Percentiles rank a stretch among this genome's conserved stretches.
phyloP scores from a whole-genome alignment of 1,139 yeast genomes.

The Hansenula sp. region DNA sequence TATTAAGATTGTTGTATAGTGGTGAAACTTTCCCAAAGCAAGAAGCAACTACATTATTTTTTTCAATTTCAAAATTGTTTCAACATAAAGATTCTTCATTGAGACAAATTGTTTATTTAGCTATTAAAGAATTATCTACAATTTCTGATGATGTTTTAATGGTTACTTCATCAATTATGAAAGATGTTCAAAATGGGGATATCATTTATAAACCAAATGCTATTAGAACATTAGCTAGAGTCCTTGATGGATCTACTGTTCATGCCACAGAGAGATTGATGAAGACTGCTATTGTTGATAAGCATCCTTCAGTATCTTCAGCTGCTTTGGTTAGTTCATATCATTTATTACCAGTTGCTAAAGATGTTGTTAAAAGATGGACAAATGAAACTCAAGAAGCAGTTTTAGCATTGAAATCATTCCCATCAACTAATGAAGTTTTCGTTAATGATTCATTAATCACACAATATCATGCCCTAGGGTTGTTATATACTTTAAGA shows the following conservation, averaged over 20 bases:
- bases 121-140: conserved; percentile 84
- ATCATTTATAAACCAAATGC: conserved; percentile 90
- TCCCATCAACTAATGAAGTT: conserved; percentile 40
- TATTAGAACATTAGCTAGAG: conserved; percentile 84
- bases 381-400: conserved; percentile 92
- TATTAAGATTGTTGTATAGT: conserved; percentile 67
- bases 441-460: conserved; percentile 69
- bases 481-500: conserved; percentile 81
- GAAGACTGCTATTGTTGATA: conserved; percentile 90
- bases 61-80: conserved; percentile 89
- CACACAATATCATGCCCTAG: conserved; percentile 95
- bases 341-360: conserved; percentile 84
- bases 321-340: conserved; percentile 93
- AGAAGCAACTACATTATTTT: conserved; percentile 91
- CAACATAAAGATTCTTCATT: conserved; percentile 90
- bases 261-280: conserved; percentile 92
- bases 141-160: conserved; percentile 90
- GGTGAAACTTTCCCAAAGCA: conserved; percentile 87
- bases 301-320: conserved; percentile 81
- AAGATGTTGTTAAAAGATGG: conserved; percentile 90
- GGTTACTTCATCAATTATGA: conserved; percentile 98
- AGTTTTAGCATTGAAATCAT: conserved; percentile 58
- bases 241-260: conserved; percentile 88
- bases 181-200: conserved; percentile 91
- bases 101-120: conserved; percentile 90